Evolutionary conservation across 208 protist species (phyloP), one percentile per base, ranked within the genome.

Genomic region (Naegleria gruberi): DNA sequence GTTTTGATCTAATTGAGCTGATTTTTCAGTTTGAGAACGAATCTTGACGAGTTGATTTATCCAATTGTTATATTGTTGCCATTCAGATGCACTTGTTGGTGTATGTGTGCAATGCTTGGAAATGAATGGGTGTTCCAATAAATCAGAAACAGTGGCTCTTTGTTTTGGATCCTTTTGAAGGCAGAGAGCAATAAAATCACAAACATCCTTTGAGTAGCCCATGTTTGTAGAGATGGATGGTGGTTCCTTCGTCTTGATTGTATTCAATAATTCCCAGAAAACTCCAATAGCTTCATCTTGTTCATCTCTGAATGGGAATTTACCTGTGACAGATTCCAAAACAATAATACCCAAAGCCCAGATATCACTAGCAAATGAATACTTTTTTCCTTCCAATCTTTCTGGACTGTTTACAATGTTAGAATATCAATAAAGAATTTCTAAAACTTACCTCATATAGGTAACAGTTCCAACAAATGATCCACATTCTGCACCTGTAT

Each of bases 261-360:
- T 7, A 40, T 41, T 87, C 26, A 87, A 23, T 12, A 87, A 34
- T 40, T 55, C 83, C 87, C 90, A 91, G 44, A 82, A 84, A 41
- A 15, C 30, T 37, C 40, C 10, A 15, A 88, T 23, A 23, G 65
- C 41, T n/a, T 41, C 15, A 26, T 65, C 91, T 3, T 91, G 40
- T 8, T 92, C 90, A 41, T 92, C 40, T 26, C 90, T 45, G 90
- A 96, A 98, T 10, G 97, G 96, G 90, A 93, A 95, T n/a, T 89
- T 89, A 2, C 96, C 97, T 4, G 97, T 82, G 26, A 95, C 95
- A 23, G 97, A 93, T 92, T 98, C 96, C 17, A 95, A 94, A 74
- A 98, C 93, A 37, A 96, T 94, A 74, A 98, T 91, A 6, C 97
- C 97, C 15, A 97, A 90, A 2, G 96, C 96, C 96, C 96, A 98